These are phyloP conservation scores for Entamoeba histolytica DNA, from an alignment of 208 protist species.

Conservation along the genomic window DNA sequence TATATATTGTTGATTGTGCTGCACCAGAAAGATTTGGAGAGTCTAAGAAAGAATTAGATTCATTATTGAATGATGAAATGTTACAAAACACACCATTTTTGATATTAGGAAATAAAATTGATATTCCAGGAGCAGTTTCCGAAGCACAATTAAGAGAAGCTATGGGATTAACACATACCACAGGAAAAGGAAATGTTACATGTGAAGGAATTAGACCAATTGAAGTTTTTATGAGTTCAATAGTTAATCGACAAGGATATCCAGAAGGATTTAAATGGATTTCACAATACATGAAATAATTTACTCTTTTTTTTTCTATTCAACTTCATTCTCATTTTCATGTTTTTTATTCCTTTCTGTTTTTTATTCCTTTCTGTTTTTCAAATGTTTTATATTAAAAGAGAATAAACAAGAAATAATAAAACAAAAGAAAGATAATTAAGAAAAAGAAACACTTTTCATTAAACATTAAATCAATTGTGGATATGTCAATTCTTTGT, in stretches of 20 bases:
- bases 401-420: no score
- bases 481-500: no score
- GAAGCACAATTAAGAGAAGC: slow-evolving; percentile 66
- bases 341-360: no score
- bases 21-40: slow-evolving; percentile 21
- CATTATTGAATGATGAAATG: slow-evolving; percentile 64
- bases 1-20: slow-evolving; percentile 34
- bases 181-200: slow-evolving; percentile 48
- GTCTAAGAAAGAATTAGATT: slow-evolving; percentile 13
- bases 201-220: slow-evolving; percentile 62
- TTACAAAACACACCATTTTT: slow-evolving; percentile 81
- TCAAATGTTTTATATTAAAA: no score
- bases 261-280: slow-evolving; percentile 52
- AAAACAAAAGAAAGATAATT: no score
- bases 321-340: no score
- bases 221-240: slow-evolving; percentile 97
- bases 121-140: slow-evolving; percentile 61
- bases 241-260: slow-evolving; percentile 82
- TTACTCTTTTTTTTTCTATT: no score
- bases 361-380: no score
- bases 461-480: no score
- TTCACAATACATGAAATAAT: not conserved
- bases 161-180: slow-evolving; percentile 1
- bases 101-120: slow-evolving; percentile 99
- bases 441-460: no score